Percentiles rank a stretch among this genome's conserved stretches.
Evolutionary conservation across 176 grass and related monocot species (phyloP).

Genomic region (Oryza rufipogon): DNA sequence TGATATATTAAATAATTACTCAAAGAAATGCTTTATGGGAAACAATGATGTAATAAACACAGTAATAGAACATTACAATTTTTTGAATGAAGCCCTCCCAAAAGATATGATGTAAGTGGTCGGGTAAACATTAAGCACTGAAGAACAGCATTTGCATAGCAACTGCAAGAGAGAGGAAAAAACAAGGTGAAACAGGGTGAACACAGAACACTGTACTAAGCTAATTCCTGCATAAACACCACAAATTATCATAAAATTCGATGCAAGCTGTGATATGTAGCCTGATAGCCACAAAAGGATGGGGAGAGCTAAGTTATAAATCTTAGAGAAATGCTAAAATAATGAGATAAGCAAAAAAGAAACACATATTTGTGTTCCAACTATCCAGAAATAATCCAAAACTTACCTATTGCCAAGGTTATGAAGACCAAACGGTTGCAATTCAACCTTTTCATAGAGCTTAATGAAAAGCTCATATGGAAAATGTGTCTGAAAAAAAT

Average conservation of each 20-base stretch:
- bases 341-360: conserved; percentile 6
- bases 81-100: conserved; percentile 83
- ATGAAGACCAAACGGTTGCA: conserved; percentile 83
- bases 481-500: conserved; percentile 66
- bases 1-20: conserved; percentile 27
- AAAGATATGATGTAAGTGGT: conserved; percentile 80
- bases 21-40: not conserved
- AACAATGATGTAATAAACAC: conserved; percentile 5
- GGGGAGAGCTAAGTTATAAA: not conserved
- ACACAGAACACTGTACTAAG: conserved; percentile 24
- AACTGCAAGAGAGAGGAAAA: conserved; percentile 55
- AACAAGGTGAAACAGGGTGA: conserved; percentile 22
- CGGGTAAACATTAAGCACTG: conserved; percentile 94
- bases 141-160: conserved; percentile 96
- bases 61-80: conserved; percentile 60
- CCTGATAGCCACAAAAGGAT: not conserved
- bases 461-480: conserved; percentile 90
- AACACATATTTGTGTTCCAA: conserved; percentile 16
- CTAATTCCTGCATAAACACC: conserved; percentile 10
- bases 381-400: conserved; percentile 23
- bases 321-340: conserved; percentile 19
- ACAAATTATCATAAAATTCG: not conserved
- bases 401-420: conserved; percentile 96
- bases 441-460: conserved; percentile 76
- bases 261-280: not conserved